Evolutionary conservation across 345 rosid species (phyloP).

Genomic region (Salix arbutifolia): DNA sequence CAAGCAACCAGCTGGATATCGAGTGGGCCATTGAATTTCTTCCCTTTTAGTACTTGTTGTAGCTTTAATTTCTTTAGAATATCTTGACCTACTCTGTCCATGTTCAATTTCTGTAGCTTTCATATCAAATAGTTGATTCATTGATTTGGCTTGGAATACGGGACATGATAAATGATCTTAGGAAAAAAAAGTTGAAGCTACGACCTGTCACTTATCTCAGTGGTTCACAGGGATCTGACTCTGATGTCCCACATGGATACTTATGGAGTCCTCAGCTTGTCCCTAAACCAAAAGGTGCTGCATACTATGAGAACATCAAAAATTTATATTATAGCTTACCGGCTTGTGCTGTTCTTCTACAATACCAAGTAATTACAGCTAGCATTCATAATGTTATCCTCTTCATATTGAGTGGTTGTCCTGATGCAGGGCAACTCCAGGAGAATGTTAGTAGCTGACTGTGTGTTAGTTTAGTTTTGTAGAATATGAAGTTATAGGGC

Average conservation of each 20-base stretch:
- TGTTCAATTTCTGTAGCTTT: conserved; percentile 48
- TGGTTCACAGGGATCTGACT: conserved; percentile 89
- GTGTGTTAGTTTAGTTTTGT: neutral
- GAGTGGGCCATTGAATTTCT: conserved; percentile 46
- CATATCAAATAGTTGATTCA: conserved; percentile 96
- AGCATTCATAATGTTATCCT: neutral
- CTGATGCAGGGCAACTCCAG: neutral
- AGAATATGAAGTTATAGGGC: neutral
- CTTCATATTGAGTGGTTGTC: neutral
- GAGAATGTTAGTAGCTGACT: neutral
- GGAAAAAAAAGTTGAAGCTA: conserved; percentile 85
- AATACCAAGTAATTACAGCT: neutral
- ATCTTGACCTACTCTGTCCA: neutral
- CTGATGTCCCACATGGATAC: conserved; percentile 89
- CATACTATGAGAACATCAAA: neutral
- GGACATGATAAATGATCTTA: conserved; percentile 89
- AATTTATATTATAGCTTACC: neutral
- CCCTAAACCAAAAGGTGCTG: conserved; percentile 95
- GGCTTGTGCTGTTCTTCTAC: neutral
- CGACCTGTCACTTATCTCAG: conserved; percentile 98
- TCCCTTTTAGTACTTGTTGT: neutral
- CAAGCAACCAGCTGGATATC: conserved; percentile 93
- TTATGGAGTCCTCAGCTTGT: conserved; percentile 99
- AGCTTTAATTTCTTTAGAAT: neutral
- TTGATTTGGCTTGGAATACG: conserved; percentile 98